These are phyloP conservation scores for Castanospermum australe DNA, from an alignment of 306 rosid species.

Conservation along the genomic window DNA sequence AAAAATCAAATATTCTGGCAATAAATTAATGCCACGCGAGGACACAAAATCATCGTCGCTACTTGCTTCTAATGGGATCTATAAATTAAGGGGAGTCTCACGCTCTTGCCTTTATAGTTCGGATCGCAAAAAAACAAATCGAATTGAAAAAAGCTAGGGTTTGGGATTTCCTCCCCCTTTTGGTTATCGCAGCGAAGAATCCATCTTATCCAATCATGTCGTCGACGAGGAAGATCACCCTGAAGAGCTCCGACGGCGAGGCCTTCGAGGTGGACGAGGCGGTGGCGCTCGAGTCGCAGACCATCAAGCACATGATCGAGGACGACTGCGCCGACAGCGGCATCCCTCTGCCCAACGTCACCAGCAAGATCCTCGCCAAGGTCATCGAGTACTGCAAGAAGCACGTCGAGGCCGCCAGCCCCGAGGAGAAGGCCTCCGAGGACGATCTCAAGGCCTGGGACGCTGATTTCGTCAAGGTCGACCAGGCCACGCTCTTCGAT, in stretches of 20 bases:
- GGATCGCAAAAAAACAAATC: no score
- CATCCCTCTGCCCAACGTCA: slow-evolving; percentile 78
- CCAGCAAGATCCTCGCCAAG: slow-evolving; percentile 74
- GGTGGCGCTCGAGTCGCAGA: slow-evolving; percentile 78
- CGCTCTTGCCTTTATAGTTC: no score
- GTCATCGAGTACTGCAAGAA: slow-evolving; percentile 79
- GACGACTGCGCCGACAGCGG: slow-evolving; percentile 68
- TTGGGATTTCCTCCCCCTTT: not conserved
- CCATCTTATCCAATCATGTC: slow-evolving; percentile 25
- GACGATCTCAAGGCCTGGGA: slow-evolving; percentile 72
- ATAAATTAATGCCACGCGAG: no score
- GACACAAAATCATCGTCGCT: no score
- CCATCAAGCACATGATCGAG: slow-evolving; percentile 75
- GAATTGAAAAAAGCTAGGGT: not conserved
- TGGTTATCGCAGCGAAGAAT: not conserved
- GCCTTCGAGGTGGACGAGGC: slow-evolving; percentile 72
- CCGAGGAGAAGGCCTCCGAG: slow-evolving; percentile 53
- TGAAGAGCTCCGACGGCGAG: slow-evolving; percentile 77
- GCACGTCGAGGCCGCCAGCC: slow-evolving; percentile 49
- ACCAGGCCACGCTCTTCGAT: slow-evolving; percentile 76
- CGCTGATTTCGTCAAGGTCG: slow-evolving; percentile 69
- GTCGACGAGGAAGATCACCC: slow-evolving; percentile 50
- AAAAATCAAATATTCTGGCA: no score
- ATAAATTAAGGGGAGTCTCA: no score
- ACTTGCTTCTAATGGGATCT: no score